These are phyloP conservation scores for Wickerhamomyces chambardii DNA, from an alignment of 805 yeast species.

Conservation along the genomic window DNA sequence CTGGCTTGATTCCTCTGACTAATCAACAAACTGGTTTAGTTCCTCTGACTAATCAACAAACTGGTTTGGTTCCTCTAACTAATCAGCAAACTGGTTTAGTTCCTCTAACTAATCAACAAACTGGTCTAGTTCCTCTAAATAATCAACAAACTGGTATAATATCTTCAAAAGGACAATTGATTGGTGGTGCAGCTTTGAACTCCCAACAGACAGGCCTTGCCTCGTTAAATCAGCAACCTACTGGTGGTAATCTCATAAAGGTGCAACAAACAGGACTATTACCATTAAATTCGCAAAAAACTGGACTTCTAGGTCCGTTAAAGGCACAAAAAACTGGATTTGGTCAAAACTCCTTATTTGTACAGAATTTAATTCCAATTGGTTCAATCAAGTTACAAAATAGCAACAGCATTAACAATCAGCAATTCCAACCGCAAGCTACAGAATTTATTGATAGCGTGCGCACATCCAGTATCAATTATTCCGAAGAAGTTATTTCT, in stretches of 20 bases:
- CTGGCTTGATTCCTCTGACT: constrained; percentile 21
- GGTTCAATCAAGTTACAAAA: constrained; percentile 81
- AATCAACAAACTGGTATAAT: too few relatives aligned
- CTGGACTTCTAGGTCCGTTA: constrained; percentile 36
- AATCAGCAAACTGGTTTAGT: too few relatives aligned
- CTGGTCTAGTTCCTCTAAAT: too few relatives aligned
- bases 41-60: constrained; percentile 26
- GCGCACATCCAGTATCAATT: constrained; percentile 15
- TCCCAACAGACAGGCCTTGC: too few relatives aligned
- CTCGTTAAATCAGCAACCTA: constrained; percentile 24
- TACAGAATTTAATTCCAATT: constrained; percentile 55
- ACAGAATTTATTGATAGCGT: constrained; percentile 12
- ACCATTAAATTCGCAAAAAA: constrained; percentile 48
- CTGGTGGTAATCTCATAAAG: constrained; percentile 22
- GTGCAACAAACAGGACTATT: too few relatives aligned
- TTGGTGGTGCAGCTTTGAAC: too few relatives aligned
- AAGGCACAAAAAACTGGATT: constrained; percentile 34
- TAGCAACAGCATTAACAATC: too few relatives aligned
- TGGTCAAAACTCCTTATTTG: constrained; percentile 30
- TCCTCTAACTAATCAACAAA: constrained; percentile 36
- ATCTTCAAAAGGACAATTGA: too few relatives aligned
- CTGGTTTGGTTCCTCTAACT: constrained; percentile 20
- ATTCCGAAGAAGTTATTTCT: constrained; percentile 44
- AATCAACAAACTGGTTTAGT: constrained; percentile 64
- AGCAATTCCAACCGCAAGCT: constrained; percentile 6